These are phyloP conservation scores for Diddensiella santjacobensis DNA, from an alignment of 805 yeast genomes.

Conservation along the genomic window DNA sequence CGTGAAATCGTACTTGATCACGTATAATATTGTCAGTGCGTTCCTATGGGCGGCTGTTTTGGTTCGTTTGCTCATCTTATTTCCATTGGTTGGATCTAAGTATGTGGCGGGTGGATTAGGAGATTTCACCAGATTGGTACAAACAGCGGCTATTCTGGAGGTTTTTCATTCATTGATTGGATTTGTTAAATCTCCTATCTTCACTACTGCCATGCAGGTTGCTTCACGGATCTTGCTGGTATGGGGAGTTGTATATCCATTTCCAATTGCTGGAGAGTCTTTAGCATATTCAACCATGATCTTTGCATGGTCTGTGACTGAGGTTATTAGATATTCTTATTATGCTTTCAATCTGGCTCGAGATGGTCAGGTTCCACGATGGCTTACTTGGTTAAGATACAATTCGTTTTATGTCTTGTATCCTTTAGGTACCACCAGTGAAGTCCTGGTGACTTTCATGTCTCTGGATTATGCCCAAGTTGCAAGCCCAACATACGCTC, in stretches of 20 bases:
- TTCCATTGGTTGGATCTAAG: conserved; percentile 57
- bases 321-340: conserved; percentile 81
- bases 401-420: conserved; percentile 77
- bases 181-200: conserved; percentile 75
- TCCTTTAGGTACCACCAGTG: conserved; percentile 91
- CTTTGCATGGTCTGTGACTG: conserved; percentile 92
- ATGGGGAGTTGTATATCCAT: conserved; percentile 70
- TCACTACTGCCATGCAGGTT: conserved; percentile 85
- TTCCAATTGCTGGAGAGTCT: conserved; percentile 70
- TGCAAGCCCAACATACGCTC: conserved; percentile 46
- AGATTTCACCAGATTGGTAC: conserved; percentile 59
- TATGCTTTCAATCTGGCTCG: conserved; percentile 66
- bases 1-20: conserved; percentile 34
- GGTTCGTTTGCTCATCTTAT: conserved; percentile 40
- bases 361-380: conserved; percentile 50
- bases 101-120: conserved; percentile 57
- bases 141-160: conserved; percentile 76
- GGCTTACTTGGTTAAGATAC: conserved; percentile 72
- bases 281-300: conserved; percentile 51
- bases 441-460: conserved; percentile 62
- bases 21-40: conserved; percentile 53
- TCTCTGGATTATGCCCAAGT: conserved; percentile 64
- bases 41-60: conserved; percentile 52
- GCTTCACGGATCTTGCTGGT: conserved; percentile 79
- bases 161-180: conserved; percentile 75